Conservation (phyloP, 305 asterid genomes). For the Ajuga reptans region DNA sequence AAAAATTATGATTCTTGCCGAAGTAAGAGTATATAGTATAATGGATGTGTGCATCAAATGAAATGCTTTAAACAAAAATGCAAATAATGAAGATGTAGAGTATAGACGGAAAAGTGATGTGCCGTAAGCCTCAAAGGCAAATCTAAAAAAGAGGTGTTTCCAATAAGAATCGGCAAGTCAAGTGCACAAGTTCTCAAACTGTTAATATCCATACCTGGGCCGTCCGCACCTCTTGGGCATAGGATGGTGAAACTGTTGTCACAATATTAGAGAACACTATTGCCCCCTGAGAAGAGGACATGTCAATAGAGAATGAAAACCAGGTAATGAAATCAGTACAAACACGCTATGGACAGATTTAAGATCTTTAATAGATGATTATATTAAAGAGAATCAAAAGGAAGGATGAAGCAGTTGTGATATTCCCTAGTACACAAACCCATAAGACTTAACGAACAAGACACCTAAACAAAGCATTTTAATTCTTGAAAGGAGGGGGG, state of each 20-base stretch:
- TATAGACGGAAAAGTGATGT: not conserved
- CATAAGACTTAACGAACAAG: not conserved
- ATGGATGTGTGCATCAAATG: not conserved
- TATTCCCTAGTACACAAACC: not conserved
- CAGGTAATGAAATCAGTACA: constrained; percentile 14
- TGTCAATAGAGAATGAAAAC: constrained; percentile 8
- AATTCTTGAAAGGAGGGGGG: not conserved
- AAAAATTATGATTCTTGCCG: not conserved
- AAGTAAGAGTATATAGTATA: not conserved
- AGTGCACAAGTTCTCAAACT: not conserved
- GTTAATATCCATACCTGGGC: constrained; percentile 51
- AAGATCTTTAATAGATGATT: not conserved
- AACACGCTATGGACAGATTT: not conserved
- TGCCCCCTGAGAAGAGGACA: constrained; percentile 68
- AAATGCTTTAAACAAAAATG: not conserved
- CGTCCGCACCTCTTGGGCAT: constrained; percentile 85
- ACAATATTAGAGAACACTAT: constrained; percentile 93
- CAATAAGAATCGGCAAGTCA: constrained; percentile 2
- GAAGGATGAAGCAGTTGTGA: not conserved
- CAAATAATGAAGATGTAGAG: not conserved
- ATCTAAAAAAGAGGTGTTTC: not conserved
- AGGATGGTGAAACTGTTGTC: constrained; percentile 96
- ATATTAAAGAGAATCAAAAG: not conserved
- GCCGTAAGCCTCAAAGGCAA: constrained; percentile 6
- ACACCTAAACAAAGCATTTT: not conserved